Base-by-base conservation (phyloP, 1,284 basidiomycete species). In the Coriolopsis trogii region DNA sequence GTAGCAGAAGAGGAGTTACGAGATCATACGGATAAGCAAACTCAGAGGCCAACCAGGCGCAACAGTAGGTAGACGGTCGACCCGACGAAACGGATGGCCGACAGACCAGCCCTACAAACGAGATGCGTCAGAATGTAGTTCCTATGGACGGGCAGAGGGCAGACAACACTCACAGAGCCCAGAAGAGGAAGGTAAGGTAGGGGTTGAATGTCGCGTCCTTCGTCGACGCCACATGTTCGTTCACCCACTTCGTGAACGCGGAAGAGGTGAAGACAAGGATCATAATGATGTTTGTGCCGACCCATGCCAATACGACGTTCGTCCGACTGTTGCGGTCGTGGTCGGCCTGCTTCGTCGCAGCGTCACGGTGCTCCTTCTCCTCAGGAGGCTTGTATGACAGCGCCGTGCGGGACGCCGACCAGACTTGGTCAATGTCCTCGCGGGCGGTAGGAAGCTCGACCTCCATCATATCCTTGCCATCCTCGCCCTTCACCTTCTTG, bases 291-390 rank as follows among this genome's bases (percentile, higher is more conserved):
- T 95, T 95, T 4, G 85, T 85, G 30, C 88, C 91, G 42, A 94
- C 79, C 89, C 91, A 95, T 3, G 87, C 77, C 10, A 95, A 79
- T 18, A 95, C 90, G 42, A 93, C 87, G 67, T 94, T 89, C 18
- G 92, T 93, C 49, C 88, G 75, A 63, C 85, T 89, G 72, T 87
- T 93, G 59, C 87, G 81, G 69, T 90, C 89, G 63, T 85, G 85
- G 71, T 96, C 93, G n/a, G 84, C 80, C 62, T 93, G 88, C 73
- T 95, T 95, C 26, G 91, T 93, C 40, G 87, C 87, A n/a, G 91
- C 84, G 64, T 89, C 87, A 47, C 93, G 83, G 65, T 92, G 88
- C 70, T 93, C 83, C 68, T 89, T 88, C 71, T 84, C 80, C 60
- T 87, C 81, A 18, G 80, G 75, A 29, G 81, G 78, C 64, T 81